Evolutionary conservation across 805 yeast species (phyloP).

Genomic region (Debaryomyces hansenii): DNA sequence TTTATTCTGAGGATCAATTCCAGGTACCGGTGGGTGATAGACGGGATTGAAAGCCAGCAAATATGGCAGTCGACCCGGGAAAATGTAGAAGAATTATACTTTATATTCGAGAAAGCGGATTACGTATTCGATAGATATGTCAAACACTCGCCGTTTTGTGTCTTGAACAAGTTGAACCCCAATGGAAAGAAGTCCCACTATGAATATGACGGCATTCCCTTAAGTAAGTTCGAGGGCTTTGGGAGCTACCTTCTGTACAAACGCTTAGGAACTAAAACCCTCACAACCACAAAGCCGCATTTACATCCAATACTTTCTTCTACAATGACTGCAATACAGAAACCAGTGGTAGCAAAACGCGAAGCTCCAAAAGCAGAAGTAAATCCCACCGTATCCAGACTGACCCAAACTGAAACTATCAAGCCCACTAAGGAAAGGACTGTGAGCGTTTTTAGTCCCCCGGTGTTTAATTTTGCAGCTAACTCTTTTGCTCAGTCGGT

Average conservation of each 20-base stretch:
- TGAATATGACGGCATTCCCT: constrained; percentile 12
- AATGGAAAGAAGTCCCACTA: constrained; percentile 11
- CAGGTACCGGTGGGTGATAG: no score
- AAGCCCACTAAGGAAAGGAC: not conserved
- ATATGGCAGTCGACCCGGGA: not conserved
- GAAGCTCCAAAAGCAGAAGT: not conserved
- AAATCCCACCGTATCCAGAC: not conserved
- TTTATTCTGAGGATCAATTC: no score
- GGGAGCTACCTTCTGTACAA: constrained; percentile 12
- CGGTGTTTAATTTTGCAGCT: not conserved
- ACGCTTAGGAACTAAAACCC: not conserved
- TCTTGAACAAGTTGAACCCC: constrained; percentile 16
- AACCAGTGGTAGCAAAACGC: not conserved
- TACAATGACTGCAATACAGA: not conserved
- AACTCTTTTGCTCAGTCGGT: not conserved
- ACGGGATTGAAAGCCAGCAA: no score
- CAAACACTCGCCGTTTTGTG: constrained; percentile 34
- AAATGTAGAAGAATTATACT: not conserved
- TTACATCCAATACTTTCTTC: not conserved
- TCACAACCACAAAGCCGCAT: not conserved
- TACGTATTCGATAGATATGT: constrained; percentile 40
- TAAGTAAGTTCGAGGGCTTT: constrained; percentile 17
- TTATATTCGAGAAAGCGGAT: constrained; percentile 19
- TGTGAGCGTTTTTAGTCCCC: not conserved
- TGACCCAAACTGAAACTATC: not conserved